Evolutionary conservation across 192 early-diverging fungal species (phyloP).

Genomic region (Coemansia pectinata): DNA sequence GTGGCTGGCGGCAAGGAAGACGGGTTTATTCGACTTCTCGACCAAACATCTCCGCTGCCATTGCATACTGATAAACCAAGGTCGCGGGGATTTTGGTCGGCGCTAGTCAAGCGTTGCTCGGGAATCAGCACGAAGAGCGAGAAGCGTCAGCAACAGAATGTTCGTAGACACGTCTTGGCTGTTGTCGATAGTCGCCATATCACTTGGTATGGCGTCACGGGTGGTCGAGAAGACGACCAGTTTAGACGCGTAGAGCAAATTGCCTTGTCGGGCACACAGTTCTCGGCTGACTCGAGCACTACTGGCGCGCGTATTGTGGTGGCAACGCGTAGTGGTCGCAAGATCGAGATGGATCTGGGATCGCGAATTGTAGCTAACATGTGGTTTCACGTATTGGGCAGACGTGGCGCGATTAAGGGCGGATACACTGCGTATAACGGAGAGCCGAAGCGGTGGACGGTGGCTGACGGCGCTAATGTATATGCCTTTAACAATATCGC

Average conservation of each 20-base stretch:
- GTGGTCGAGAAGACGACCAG: background rate
- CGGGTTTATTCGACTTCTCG: background rate
- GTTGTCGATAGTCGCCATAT: constrained; percentile 4
- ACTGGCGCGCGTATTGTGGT: background rate
- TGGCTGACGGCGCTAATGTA: constrained; percentile 4
- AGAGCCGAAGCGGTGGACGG: background rate
- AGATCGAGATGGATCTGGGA: constrained; percentile 38
- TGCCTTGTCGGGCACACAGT: constrained; percentile 2
- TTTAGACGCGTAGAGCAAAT: constrained; percentile 3
- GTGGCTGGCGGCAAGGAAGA: background rate
- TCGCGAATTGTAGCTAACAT: constrained; percentile 20
- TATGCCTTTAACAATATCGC: constrained; percentile 7
- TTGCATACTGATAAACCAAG: background rate
- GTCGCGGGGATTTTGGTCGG: constrained; percentile 11
- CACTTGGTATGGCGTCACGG: constrained; percentile 1
- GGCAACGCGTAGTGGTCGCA: constrained; percentile 1
- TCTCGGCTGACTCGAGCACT: background rate
- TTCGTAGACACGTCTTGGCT: background rate
- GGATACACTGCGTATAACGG: background rate
- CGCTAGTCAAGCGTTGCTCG: constrained; percentile 9
- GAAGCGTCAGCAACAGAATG: background rate
- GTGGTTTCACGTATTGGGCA: constrained; percentile 26
- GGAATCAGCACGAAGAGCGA: background rate
- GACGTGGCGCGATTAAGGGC: background rate
- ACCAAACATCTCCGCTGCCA: background rate